These are phyloP conservation scores for Phallus indusiatus DNA, from an alignment of 768 basidiomycete species.

Conservation along the genomic window DNA sequence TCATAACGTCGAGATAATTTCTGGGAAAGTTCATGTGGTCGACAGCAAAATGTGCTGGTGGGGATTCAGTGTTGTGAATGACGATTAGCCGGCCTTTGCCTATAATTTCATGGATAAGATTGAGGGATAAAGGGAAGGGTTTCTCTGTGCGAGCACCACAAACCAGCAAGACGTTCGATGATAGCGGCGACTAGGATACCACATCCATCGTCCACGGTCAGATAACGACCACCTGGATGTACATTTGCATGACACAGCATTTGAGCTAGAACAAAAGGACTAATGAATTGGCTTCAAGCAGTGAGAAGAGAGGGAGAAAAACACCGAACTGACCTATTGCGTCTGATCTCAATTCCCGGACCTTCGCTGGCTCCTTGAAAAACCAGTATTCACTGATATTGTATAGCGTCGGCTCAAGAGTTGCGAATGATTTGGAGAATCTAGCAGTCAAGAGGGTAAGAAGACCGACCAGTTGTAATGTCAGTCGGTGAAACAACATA, in stretches of 20 bases:
- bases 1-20: slow-evolving; percentile 42
- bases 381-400: slow-evolving; percentile 90
- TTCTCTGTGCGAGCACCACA: slow-evolving; percentile 10
- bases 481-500: slow-evolving; percentile 26
- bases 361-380: slow-evolving; percentile 67
- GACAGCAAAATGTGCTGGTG: slow-evolving; percentile 82
- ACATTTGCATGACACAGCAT: slow-evolving; percentile 78
- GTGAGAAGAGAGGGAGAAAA: background rate
- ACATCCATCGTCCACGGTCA: slow-evolving; percentile 87
- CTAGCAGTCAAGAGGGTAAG: slow-evolving; percentile 29
- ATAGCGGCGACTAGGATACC: slow-evolving; percentile 81
- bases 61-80: slow-evolving; percentile 84
- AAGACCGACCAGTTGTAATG: background rate
- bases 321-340: slow-evolving; percentile 36
- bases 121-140: too few species aligned
- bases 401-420: slow-evolving; percentile 77
- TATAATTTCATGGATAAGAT: slow-evolving; percentile 18
- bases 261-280: slow-evolving; percentile 42
- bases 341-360: slow-evolving; percentile 81
- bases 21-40: slow-evolving; percentile 78
- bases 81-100: slow-evolving; percentile 75
- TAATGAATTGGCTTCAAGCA: background rate
- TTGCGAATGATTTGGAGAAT: slow-evolving; percentile 79
- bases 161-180: slow-evolving; percentile 80
- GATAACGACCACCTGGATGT: slow-evolving; percentile 75